Evolutionary conservation across 345 rosid species (phyloP).

Genomic region (rapeseed (Brassica napus)): Da-Ae NC_063438.1:22446501-22447000

Average conservation of each 20-base stretch:
- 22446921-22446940: too few relatives aligned
- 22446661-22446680: background rate
- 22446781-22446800: background rate
- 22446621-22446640: too few relatives aligned
- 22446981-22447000: background rate
- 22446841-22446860: too few relatives aligned
- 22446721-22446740: background rate
- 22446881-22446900: too few relatives aligned
- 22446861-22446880: too few relatives aligned
- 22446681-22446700: background rate
- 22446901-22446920: too few relatives aligned
- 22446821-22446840: too few relatives aligned
- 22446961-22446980: background rate
- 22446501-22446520: too few relatives aligned
- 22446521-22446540: background rate
- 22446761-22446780: background rate
- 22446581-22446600: background rate
- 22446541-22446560: background rate
- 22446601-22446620: background rate
- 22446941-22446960: background rate
- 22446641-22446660: background rate
- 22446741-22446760: too few relatives aligned
- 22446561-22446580: background rate
- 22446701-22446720: background rate
- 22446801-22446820: too few relatives aligned